Conservation (phyloP, 108 stramenopile genomes). For the Bacterosira constricta region DNA sequence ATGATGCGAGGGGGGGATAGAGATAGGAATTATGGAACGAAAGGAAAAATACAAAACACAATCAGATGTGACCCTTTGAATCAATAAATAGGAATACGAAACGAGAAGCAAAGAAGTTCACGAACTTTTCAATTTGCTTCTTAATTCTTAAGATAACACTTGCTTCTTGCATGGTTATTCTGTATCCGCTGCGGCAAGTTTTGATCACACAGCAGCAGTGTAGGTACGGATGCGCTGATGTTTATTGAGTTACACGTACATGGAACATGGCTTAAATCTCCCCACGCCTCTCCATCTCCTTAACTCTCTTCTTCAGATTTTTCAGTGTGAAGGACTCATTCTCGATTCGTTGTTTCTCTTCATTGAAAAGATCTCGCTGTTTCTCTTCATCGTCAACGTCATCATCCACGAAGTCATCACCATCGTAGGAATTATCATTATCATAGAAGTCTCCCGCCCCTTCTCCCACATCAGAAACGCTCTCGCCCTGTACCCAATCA, state of each 20-base stretch:
- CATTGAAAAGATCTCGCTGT: background rate
- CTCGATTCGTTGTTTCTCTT: constrained; percentile 38
- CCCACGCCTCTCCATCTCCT: constrained; percentile 68
- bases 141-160: too few species aligned
- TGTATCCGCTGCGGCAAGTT: too few species aligned
- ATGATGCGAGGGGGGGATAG: background rate
- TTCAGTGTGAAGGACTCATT: constrained; percentile 59
- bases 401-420: constrained; percentile 34
- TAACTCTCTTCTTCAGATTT: constrained; percentile 53
- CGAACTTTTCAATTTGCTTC: too few species aligned
- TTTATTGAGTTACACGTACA: too few species aligned
- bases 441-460: background rate
- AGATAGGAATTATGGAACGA: background rate
- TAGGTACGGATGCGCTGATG: too few species aligned
- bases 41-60: background rate
- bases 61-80: too few species aligned
- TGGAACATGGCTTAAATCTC: constrained; percentile 16
- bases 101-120: too few species aligned
- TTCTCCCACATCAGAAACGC: constrained; percentile 36
- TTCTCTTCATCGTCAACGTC: constrained; percentile 25
- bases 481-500: constrained; percentile 74
- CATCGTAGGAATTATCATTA: constrained; percentile 36
- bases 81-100: too few species aligned
- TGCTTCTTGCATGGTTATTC: too few species aligned
- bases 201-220: too few species aligned